These are phyloP conservation scores for Rhodotorula sp. DNA, from an alignment of 1,284 basidiomycete genomes.

Conservation along the genomic window DNA sequence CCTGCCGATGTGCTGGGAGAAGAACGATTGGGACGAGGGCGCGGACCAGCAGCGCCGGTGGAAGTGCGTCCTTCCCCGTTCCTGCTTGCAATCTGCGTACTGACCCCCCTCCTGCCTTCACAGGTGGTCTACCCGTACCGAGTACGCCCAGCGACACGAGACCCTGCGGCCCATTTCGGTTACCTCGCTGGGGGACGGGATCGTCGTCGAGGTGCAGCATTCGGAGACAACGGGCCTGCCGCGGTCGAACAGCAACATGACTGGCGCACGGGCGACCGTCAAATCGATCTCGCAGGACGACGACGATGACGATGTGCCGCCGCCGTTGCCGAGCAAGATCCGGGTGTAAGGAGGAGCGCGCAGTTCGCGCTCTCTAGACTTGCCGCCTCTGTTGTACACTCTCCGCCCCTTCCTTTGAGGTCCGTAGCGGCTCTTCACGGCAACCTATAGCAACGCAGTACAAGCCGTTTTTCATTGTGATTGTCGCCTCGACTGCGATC, in stretches of 20 bases:
- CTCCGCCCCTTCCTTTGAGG: too few species aligned
- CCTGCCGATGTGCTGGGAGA: slow-evolving; percentile 29
- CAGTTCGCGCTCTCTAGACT: not conserved
- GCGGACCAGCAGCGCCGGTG: not conserved
- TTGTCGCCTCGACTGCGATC: too few species aligned
- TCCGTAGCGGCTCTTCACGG: too few species aligned
- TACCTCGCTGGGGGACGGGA: slow-evolving; percentile 3
- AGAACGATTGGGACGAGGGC: slow-evolving; percentile 28
- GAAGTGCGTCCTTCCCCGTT: slow-evolving; percentile 3
- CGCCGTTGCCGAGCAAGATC: not conserved
- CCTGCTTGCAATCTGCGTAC: not conserved
- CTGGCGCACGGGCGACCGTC: not conserved
- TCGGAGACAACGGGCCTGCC: not conserved
- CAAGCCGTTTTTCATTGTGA: too few species aligned
- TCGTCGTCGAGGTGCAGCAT: slow-evolving; percentile 18
- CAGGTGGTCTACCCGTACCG: slow-evolving; percentile 23
- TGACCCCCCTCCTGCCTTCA: not conserved
- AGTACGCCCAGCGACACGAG: slow-evolving; percentile 14
- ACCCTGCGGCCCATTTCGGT: slow-evolving; percentile 9
- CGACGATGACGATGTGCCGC: not conserved
- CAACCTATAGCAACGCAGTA: too few species aligned
- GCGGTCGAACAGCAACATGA: not conserved
- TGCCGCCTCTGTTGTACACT: not conserved
- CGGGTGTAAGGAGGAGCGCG: not conserved
- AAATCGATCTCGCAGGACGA: not conserved